phyloP scores from a whole-genome alignment of 805 yeast species.

The Wickerhamiella australiensis region DNA sequence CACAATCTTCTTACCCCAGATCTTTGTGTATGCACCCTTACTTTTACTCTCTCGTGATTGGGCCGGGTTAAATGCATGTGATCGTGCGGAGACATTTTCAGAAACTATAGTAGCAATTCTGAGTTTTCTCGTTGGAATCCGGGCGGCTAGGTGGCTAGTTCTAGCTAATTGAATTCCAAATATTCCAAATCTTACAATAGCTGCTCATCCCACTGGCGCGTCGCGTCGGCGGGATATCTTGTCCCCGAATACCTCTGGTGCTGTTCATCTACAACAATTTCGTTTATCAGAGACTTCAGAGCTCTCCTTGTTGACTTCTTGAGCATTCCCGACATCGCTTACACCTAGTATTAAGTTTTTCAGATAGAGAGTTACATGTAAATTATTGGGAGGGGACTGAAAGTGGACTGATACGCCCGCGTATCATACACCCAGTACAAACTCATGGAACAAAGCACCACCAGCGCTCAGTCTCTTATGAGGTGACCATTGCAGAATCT shows the following conservation, averaged over 20 bases:
- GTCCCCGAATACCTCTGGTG: neutral
- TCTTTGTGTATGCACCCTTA: neutral
- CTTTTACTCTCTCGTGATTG: neutral
- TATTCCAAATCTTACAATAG: neutral
- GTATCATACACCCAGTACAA: slow-evolving; percentile 22
- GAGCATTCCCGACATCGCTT: too few relatives aligned
- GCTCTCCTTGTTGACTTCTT: too few relatives aligned
- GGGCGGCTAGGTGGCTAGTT: neutral
- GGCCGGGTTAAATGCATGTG: neutral
- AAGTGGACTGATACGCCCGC: neutral
- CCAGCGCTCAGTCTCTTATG: slow-evolving; percentile 31
- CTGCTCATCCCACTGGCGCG: neutral
- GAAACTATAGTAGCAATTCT: too few relatives aligned
- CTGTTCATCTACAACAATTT: too few relatives aligned
- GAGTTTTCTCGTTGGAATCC: neutral
- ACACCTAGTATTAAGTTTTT: too few relatives aligned
- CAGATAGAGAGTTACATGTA: too few relatives aligned
- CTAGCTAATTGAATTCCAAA: neutral
- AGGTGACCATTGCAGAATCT: slow-evolving; percentile 65
- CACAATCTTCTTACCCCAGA: neutral
- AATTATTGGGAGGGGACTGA: too few relatives aligned
- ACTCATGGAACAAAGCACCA: slow-evolving; percentile 31
- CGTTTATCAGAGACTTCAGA: too few relatives aligned
- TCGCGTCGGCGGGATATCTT: neutral
- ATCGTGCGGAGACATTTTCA: neutral